Base-by-base conservation (phyloP, 768 basidiomycete species). In the Rhodotorula graminis region DNA sequence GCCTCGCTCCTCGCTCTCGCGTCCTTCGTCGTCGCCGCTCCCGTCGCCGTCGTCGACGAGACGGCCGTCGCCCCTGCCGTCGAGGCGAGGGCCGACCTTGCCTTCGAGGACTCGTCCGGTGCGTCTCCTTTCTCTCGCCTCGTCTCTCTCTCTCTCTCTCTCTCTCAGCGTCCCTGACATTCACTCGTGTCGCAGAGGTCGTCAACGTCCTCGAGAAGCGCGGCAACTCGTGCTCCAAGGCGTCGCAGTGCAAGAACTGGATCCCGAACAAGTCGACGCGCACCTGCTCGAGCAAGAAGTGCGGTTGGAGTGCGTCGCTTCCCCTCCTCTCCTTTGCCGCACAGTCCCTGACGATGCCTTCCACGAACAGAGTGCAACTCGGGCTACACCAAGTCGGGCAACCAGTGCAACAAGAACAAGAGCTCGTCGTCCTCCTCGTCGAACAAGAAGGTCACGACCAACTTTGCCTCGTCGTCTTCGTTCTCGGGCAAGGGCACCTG, bases 401-500 rank as follows among this genome's bases (percentile, higher is more conserved):
- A 55, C 29, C 65, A 56, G 44, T 31, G 40, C 58, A 33, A 23
- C 37, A 58, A 58, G 68, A 49, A 37, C 37, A 37, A 37, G 37
- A 49, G 64, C 23, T 25, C 42, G n/a, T 52, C n/a, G 27, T 50
- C 33, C 46, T 23, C 37, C 37, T 33, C 40, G 37, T 55, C 56
- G 33, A 37, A 21, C 15, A 71, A 61, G 50, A 56, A 49, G 10
- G 33, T 50, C 23, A 29, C 69, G 46, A 56, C 11, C 29, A 47
- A 42, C 12, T 23, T 25, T 44, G 52, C 65, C 18, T 25, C 19
- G 21, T 42, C 65, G 37, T 16, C n/a, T 53, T 70, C 70, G 16
- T 59, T 71, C 69, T 52, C 69, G 42, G 80, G 80, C 67, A 82
- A 81, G 73, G 85, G 82, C 14, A 86, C 85, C 67, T 86, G 78